Conservation (phyloP, 768 basidiomycete genomes). For the Zangia roseola region DNA sequence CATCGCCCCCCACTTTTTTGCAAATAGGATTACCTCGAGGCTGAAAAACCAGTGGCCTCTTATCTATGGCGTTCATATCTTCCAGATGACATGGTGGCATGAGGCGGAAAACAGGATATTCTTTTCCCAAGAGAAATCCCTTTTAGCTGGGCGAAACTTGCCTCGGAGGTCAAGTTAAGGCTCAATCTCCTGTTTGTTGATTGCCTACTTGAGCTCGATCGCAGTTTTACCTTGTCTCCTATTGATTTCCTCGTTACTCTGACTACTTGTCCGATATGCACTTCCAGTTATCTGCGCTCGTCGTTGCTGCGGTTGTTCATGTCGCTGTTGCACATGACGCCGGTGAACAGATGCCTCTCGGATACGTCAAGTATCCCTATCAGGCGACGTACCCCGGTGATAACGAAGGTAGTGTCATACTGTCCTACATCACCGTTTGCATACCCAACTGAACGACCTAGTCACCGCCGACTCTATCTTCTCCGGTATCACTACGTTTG, state of each 20-base stretch:
- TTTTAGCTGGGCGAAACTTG: conserved; percentile 12
- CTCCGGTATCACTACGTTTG: conserved; percentile 82
- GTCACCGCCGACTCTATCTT: conserved; percentile 79
- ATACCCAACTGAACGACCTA: conserved; percentile 21
- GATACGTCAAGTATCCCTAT: conserved; percentile 65
- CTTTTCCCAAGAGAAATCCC: conserved; percentile 28
- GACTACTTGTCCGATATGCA: conserved; percentile 19
- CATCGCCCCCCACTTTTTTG: neutral
- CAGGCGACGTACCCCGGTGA: conserved; percentile 55
- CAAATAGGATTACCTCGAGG: conserved; percentile 44
- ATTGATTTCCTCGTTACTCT: neutral
- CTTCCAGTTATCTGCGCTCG: conserved; percentile 20
- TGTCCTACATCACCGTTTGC: neutral
- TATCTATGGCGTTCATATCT: conserved; percentile 17
- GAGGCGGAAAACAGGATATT: conserved; percentile 13
- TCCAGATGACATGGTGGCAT: conserved; percentile 16
- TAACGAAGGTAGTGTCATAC: conserved; percentile 47
- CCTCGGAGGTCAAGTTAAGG: conserved; percentile 1
- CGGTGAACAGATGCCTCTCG: conserved; percentile 59
- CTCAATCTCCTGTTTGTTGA: neutral
- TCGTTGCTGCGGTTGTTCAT: conserved; percentile 26
- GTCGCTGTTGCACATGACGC: conserved; percentile 36
- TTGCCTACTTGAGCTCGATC: neutral
- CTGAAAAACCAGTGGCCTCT: conserved; percentile 35
- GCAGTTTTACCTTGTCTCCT: neutral